These are phyloP conservation scores for Artomyces pyxidatus DNA, from an alignment of 768 basidiomycete species.

Conservation along the genomic window DNA sequence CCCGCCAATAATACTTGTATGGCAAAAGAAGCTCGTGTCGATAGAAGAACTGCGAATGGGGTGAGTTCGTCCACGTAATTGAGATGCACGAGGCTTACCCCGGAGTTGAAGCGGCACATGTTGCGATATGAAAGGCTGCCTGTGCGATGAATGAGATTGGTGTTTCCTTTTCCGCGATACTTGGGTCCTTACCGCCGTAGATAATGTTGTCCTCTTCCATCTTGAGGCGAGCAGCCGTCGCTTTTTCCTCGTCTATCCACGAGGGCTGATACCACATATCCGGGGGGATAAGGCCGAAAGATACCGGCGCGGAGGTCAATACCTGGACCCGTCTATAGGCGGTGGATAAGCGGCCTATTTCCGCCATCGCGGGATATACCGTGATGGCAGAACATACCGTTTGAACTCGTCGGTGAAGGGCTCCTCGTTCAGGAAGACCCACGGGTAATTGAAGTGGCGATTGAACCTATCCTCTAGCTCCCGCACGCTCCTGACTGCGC, in stretches of 20 bases:
- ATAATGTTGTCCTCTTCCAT: conserved; percentile 43
- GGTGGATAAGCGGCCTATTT: conserved; percentile 35
- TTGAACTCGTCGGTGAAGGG: conserved; percentile 34
- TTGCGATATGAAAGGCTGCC: conserved; percentile 46
- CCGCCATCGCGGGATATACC: too few species aligned
- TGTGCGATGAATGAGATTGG: not conserved
- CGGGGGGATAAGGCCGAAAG: conserved; percentile 49
- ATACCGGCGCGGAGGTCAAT: conserved; percentile 27
- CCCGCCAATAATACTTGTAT: conserved; percentile 75
- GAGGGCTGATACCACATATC: conserved; percentile 67
- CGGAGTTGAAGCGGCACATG: conserved; percentile 73
- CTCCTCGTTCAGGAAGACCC: conserved; percentile 42
- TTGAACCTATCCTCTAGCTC: conserved; percentile 41
- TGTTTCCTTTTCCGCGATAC: conserved; percentile 10
- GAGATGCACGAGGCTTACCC: conserved; percentile 29
- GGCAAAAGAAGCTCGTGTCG: conserved; percentile 54
- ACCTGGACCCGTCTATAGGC: conserved; percentile 40
- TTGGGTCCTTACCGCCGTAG: conserved; percentile 34
- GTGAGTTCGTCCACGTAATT: too few species aligned
- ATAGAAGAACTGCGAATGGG: conserved; percentile 40
- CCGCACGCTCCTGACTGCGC: conserved; percentile 31
- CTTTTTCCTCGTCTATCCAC: conserved; percentile 64
- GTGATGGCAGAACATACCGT: not conserved
- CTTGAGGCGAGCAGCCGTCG: conserved; percentile 39
- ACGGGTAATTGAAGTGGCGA: conserved; percentile 36